Evolutionary conservation across 306 rosid species (phyloP).

Genomic region (Lathyrus oleraceus): DNA sequence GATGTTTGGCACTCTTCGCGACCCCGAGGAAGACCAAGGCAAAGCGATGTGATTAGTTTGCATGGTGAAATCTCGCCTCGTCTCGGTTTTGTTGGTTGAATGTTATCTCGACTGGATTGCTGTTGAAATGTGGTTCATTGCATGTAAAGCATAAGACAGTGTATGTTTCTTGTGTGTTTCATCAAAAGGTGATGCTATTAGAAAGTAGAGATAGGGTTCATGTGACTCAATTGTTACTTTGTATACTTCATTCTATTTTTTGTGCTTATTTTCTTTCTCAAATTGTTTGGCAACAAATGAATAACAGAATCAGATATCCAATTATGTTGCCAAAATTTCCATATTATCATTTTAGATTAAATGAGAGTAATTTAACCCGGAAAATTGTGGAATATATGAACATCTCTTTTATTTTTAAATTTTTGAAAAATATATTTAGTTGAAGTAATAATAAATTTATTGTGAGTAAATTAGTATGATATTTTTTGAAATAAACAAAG

Average conservation of each 20-base stretch:
- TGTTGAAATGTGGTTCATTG: constrained; percentile 18
- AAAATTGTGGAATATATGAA: too few relatives aligned
- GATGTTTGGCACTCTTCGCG: constrained; percentile 90
- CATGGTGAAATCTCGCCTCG: not conserved
- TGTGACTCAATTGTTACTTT: constrained; percentile 25
- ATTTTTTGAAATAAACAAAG: too few relatives aligned
- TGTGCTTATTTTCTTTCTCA: constrained; percentile 32
- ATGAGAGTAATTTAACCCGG: too few relatives aligned
- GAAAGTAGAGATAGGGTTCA: constrained; percentile 16
- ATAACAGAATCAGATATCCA: too few relatives aligned
- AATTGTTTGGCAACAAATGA: not conserved
- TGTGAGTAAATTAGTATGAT: too few relatives aligned
- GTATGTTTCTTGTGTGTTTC: constrained; percentile 21
- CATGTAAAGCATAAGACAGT: constrained; percentile 33
- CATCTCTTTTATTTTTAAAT: too few relatives aligned
- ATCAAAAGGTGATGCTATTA: constrained; percentile 6
- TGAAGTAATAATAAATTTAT: too few relatives aligned
- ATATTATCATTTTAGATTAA: too few relatives aligned
- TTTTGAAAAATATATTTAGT: too few relatives aligned
- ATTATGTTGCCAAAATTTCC: too few relatives aligned
- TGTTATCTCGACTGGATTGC: not conserved
- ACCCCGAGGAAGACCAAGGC: constrained; percentile 56
- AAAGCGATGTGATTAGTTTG: constrained; percentile 47
- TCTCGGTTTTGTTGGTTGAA: not conserved
- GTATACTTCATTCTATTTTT: not conserved